Evolutionary conservation across 371 early-diverging fungal genomes (phyloP).

Genomic region (Rhizopus stolonifer): DNA sequence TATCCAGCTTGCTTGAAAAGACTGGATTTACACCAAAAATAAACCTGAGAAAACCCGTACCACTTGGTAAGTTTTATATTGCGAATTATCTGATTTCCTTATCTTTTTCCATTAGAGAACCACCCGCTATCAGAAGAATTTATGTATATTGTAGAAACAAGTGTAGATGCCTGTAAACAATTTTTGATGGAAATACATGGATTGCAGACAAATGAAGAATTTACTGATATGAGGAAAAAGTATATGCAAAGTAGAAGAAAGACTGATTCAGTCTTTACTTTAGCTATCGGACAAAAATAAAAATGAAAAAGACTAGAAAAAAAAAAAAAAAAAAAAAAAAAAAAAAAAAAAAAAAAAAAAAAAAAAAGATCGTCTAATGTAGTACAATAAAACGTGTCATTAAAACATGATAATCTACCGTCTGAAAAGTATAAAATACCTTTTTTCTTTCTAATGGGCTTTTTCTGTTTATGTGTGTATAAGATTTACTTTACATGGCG

Average conservation of each 20-base stretch:
- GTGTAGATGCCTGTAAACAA: neutral
- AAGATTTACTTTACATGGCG: no score
- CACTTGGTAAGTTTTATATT: neutral
- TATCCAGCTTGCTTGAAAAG: neutral
- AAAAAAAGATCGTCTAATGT: no score
- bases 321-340: no score
- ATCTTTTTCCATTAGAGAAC: neutral
- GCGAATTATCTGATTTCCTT: neutral
- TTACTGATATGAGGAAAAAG: neutral
- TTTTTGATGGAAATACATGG: neutral
- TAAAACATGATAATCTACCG: no score
- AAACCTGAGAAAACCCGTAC: neutral
- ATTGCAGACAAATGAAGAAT: conserved; percentile 3
- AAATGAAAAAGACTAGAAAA: no score
- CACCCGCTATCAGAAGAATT: conserved; percentile 5
- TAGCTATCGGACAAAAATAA: conserved; percentile 9
- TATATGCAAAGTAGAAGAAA: conserved; percentile 7
- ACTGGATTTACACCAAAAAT: neutral
- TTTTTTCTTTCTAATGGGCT: no score
- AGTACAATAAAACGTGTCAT: no score
- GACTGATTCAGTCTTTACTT: neutral
- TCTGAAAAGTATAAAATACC: no score
- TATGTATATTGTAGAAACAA: neutral
- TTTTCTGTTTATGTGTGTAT: no score
- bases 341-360: no score